Conservation (phyloP, 352 stramenopile species). For the Blastocystis sp. region DNA sequence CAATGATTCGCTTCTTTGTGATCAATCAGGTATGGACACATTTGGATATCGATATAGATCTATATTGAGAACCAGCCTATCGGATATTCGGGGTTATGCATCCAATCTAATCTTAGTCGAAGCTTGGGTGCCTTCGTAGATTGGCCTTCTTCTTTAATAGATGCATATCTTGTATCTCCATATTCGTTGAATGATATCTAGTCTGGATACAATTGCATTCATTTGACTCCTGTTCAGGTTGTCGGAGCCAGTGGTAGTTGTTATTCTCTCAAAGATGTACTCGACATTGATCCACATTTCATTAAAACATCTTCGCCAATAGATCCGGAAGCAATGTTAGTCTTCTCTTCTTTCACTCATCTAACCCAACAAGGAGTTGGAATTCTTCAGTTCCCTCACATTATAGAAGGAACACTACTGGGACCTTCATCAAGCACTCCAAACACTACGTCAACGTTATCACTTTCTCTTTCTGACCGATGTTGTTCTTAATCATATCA, state of each 20-base stretch:
- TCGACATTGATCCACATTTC: constrained; percentile 49
- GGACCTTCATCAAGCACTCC: neutral
- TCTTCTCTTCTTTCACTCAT: neutral
- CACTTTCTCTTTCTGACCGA: constrained; percentile 65
- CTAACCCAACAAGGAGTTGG: constrained; percentile 1
- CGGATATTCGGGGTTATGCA: constrained; percentile 37
- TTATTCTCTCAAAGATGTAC: constrained; percentile 63
- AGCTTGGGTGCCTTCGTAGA: neutral
- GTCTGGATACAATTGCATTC: constrained; percentile 69
- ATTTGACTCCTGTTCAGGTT: constrained; percentile 68
- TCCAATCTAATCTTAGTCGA: constrained; percentile 8
- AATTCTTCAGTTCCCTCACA: neutral
- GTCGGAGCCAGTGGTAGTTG: constrained; percentile 59
- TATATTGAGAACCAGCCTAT: neutral
- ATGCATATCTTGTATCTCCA: neutral
- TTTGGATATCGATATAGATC: neutral
- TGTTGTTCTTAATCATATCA: constrained; percentile 69
- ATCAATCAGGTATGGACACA: neutral
- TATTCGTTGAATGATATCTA: neutral
- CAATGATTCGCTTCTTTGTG: constrained; percentile 48
- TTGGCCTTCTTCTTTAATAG: constrained; percentile 6
- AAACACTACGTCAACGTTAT: neutral
- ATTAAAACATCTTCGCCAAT: neutral
- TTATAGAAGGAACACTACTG: constrained; percentile 41
- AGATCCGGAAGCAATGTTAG: neutral